Conservation (phyloP, 352 stramenopile species). For the Phytopythium aichiense region DNA sequence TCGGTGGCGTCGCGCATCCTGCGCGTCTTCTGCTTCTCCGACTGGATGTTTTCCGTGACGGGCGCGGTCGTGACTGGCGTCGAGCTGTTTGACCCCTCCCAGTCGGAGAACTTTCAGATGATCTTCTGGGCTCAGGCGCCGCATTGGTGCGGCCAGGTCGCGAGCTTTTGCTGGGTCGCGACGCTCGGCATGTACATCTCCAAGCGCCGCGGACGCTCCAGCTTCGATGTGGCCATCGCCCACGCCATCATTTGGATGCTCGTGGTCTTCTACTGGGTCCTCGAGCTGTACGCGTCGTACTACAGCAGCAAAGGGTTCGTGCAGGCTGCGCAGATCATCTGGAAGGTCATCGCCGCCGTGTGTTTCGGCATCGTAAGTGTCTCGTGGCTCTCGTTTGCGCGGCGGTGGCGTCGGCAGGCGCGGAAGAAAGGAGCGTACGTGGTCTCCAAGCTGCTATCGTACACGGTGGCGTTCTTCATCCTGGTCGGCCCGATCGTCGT, state of each 20-base stretch:
- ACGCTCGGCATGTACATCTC: slow-evolving; percentile 75
- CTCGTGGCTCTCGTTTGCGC: slow-evolving; percentile 56
- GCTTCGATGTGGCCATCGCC: slow-evolving; percentile 69
- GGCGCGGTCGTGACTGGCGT: slow-evolving; percentile 53
- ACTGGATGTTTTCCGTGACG: slow-evolving; percentile 66
- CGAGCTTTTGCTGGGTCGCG: slow-evolving; percentile 78
- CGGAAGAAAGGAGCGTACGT: slow-evolving; percentile 55
- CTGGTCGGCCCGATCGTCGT: slow-evolving; percentile 73
- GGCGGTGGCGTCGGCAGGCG: slow-evolving; percentile 41
- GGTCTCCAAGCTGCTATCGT: slow-evolving; percentile 73
- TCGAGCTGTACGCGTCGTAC: slow-evolving; percentile 70
- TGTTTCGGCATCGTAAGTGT: slow-evolving; percentile 59
- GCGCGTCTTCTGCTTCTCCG: slow-evolving; percentile 63
- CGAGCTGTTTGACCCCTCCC: slow-evolving; percentile 31
- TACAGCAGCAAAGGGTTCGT: slow-evolving; percentile 37
- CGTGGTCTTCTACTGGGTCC: slow-evolving; percentile 69
- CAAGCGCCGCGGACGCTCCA: slow-evolving; percentile 39
- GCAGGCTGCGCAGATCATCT: slow-evolving; percentile 61
- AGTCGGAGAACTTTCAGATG: slow-evolving; percentile 43
- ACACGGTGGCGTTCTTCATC: slow-evolving; percentile 70
- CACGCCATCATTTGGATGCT: slow-evolving; percentile 79
- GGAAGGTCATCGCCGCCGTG: slow-evolving; percentile 55
- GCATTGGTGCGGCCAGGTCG: slow-evolving; percentile 74
- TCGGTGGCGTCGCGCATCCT: slow-evolving; percentile 63
- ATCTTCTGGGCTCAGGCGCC: slow-evolving; percentile 67